Base-by-base conservation (phyloP, 2,329 filamentous ascomycete species). In the Raffaelea albimanens region DNA sequence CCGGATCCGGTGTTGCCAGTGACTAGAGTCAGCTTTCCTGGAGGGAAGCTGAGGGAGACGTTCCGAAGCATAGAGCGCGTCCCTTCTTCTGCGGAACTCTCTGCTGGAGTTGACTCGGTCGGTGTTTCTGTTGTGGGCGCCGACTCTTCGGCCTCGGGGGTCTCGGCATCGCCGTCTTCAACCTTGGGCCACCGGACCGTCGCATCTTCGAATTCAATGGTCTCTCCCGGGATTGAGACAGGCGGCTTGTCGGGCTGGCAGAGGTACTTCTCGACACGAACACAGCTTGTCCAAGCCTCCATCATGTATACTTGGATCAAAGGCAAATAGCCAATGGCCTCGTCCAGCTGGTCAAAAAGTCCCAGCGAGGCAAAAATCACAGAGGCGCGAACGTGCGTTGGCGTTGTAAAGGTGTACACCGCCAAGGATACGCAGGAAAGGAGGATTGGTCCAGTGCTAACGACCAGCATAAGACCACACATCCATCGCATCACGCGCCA, bases 1-100 rank as follows among this genome's bases (percentile, higher is more conserved):
- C 66, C 66, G 3, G 64, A 58, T 2, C 66, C 66, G 1, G 65
- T 67, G 42, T 65, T 65, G 9, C 66, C 66, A 1, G 60, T 57
- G 16, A 68, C 58, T 5, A 68, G 54, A 21, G 58, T 66, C 38
- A 68, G 55, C 21, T 63, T 58, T 16, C 59, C 58, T 20, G 47
- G 50, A 3, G 62, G 63, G 33, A 68, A 67, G 5, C 56, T 53
- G 3, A 67, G 55, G 19, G 55, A 57, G 5, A 65, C 47, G 22
- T 63, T 52, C 13, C 57, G 54, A 16, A 68, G 59, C n/a, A 59
- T 59, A 2, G 61, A 64, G 14, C 59, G 58, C 4, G 52, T 53
- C 22, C 58, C 56, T 16, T 55, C 55, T 16, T 14, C 44, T 7
- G n/a, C n/a, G 18, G 34, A 8, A 38, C 18, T 19, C 5, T 38